Evolutionary conservation across 805 yeast species (phyloP).

Genomic region (Hanseniaspora occidentalis): DNA sequence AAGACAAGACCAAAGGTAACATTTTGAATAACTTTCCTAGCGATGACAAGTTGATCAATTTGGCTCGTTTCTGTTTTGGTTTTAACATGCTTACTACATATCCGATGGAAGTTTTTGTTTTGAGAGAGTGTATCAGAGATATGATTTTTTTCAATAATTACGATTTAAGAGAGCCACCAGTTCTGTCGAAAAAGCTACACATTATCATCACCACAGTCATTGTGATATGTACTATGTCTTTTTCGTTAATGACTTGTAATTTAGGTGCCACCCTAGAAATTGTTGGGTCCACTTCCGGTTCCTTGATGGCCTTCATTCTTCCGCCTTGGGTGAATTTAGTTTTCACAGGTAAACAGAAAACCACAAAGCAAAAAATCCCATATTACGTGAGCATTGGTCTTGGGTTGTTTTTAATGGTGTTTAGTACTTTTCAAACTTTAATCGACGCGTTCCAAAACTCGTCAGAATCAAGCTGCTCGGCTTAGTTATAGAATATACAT

Average conservation of each 20-base stretch:
- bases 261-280: conserved; percentile 81
- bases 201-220: conserved; percentile 50
- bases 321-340: conserved; percentile 78
- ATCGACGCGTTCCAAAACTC: conserved; percentile 8
- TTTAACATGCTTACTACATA: conserved; percentile 85
- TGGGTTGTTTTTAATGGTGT: conserved; percentile 65
- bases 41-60: conserved; percentile 60
- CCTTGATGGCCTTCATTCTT: conserved; percentile 79
- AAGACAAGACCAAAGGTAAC: conserved; percentile 72
- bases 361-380: conserved; percentile 36
- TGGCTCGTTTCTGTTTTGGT: conserved; percentile 87
- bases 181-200: conserved; percentile 39
- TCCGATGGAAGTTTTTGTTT: conserved; percentile 83
- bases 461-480: conserved; percentile 13
- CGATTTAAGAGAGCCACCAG: conserved; percentile 25
- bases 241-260: conserved; percentile 72
- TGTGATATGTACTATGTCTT: conserved; percentile 58
- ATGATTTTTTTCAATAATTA: conserved; percentile 27
- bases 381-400: conserved; percentile 50
- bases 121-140: conserved; percentile 76
- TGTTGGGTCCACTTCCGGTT: conserved; percentile 89
- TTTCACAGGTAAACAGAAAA: conserved; percentile 37
- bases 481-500: too few relatives aligned
- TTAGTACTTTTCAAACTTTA: conserved; percentile 46
- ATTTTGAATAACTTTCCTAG: conserved; percentile 76